These are phyloP conservation scores for Hordeum marinum DNA, from an alignment of 176 grass and related monocot species.

Conservation along the genomic window DNA sequence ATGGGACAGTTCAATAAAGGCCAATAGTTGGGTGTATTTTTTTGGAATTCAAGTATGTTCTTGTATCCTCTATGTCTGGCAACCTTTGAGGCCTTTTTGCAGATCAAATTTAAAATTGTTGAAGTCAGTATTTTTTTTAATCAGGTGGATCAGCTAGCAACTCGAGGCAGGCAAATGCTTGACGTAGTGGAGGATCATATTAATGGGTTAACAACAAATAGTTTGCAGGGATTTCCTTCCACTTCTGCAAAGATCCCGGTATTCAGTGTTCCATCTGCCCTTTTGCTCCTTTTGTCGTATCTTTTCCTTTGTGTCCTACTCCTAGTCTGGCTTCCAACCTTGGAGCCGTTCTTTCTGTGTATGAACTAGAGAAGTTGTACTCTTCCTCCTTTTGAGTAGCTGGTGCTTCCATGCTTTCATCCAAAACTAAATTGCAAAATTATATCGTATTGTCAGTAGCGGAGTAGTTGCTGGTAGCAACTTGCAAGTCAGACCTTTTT, in stretches of 20 bases:
- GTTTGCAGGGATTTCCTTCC: constrained; percentile 29
- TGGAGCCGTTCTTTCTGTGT: neutral
- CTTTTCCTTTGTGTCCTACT: neutral
- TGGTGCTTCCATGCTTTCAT: neutral
- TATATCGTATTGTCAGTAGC: neutral
- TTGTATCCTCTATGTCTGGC: neutral
- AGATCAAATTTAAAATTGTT: neutral
- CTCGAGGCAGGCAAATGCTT: constrained; percentile 20
- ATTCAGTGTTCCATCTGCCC: constrained; percentile 5
- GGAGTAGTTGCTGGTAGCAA: neutral
- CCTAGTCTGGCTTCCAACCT: neutral
- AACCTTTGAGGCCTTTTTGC: neutral
- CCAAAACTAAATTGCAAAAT: neutral
- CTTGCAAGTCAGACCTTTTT: neutral
- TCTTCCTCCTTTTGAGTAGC: constrained; percentile 10
- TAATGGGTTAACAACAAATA: constrained; percentile 48
- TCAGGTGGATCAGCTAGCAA: constrained; percentile 34
- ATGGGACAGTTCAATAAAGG: neutral
- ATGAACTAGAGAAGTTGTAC: neutral
- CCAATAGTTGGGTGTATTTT: neutral
- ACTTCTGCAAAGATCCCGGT: constrained; percentile 56
- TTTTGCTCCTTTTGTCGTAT: neutral
- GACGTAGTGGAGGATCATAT: constrained; percentile 44
- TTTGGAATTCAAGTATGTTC: neutral
- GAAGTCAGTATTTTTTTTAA: constrained; percentile 15